phyloP scores from a whole-genome alignment of 2,329 filamentous ascomycete species.

The Fusarium papillatum region DNA sequence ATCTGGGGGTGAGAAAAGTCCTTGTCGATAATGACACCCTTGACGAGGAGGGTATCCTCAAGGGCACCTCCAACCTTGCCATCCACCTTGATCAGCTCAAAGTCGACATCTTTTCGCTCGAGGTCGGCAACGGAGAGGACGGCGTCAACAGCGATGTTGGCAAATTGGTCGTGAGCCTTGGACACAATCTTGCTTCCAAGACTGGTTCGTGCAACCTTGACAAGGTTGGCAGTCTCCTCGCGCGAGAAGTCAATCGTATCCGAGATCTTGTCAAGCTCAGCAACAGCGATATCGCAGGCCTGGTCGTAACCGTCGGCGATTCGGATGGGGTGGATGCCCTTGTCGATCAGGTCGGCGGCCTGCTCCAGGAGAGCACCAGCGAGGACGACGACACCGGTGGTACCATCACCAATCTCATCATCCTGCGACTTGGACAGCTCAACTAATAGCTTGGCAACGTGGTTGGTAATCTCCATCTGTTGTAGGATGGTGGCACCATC shows the following conservation, averaged over 20 bases:
- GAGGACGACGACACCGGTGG: constrained; percentile 96
- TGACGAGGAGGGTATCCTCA: constrained; percentile 94
- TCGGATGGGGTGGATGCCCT: constrained; percentile 98
- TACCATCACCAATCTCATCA: constrained; percentile 98
- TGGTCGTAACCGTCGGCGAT: constrained; percentile 99
- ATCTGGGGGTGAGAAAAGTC: constrained; percentile 99
- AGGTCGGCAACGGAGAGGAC: constrained; percentile 97
- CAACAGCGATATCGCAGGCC: constrained; percentile 95
- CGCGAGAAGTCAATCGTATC: constrained; percentile 90
- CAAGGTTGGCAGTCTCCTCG: constrained; percentile 85
- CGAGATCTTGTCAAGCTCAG: constrained; percentile 92
- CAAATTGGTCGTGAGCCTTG: constrained; percentile 98
- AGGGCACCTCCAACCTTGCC: constrained; percentile 96
- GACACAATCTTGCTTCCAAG: constrained; percentile 99
- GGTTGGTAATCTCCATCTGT: constrained; percentile 99
- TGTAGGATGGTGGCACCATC: constrained; percentile 97
- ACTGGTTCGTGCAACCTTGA: constrained; percentile 96
- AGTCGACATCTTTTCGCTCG: constrained; percentile 97
- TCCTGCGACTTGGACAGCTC: constrained; percentile 99
- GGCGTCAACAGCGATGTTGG: constrained; percentile 96
- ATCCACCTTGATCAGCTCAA: constrained; percentile 99
- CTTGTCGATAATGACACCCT: constrained; percentile 99
- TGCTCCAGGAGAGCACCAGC: constrained; percentile 96
- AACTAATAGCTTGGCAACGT: constrained; percentile 96
- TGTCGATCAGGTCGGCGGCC: constrained; percentile 97